phyloP scores from a whole-genome alignment of 768 basidiomycete genomes.

The Mycena haematopus region DNA sequence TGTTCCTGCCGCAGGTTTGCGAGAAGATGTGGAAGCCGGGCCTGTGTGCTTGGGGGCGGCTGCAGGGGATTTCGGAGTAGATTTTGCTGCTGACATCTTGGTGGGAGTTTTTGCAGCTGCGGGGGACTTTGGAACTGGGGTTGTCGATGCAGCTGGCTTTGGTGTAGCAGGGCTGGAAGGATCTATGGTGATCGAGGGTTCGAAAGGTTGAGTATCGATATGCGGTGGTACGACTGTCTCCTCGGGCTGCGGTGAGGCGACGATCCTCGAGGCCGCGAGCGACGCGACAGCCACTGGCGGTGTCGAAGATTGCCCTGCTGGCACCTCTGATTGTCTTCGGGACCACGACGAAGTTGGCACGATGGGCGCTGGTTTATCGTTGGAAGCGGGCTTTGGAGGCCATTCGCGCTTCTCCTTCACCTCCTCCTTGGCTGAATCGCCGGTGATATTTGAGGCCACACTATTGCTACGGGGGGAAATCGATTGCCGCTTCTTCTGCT shows the following conservation, averaged over 20 bases:
- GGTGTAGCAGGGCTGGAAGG: conserved; percentile 35
- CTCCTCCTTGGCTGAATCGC: conserved; percentile 72
- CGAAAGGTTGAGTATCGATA: conserved; percentile 31
- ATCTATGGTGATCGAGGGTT: conserved; percentile 31
- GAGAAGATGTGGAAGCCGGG: conserved; percentile 40
- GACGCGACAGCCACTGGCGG: conserved; percentile 27
- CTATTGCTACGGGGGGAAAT: conserved; percentile 67
- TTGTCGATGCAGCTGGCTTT: conserved; percentile 22
- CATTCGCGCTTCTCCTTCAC: conserved; percentile 77
- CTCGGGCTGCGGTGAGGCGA: conserved; percentile 24
- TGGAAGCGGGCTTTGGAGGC: conserved; percentile 61
- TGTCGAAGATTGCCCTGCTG: conserved; percentile 33
- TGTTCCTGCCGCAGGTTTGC: conserved; percentile 28
- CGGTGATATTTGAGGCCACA: conserved; percentile 65
- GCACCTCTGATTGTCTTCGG: conserved; percentile 36
- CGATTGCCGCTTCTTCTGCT: conserved; percentile 72
- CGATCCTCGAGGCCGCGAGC: conserved; percentile 17
- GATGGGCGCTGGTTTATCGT: conserved; percentile 42
- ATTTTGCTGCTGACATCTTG: conserved; percentile 18
- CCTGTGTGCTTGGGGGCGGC: conserved; percentile 37
- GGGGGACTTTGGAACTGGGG: conserved; percentile 35
- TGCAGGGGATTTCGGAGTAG: conserved; percentile 22
- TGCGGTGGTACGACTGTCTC: conserved; percentile 26
- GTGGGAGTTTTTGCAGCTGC: conserved; percentile 28
- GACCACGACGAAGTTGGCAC: conserved; percentile 44